Evolutionary conservation across 1,284 basidiomycete genomes (phyloP).

Genomic region (Malassezia brasiliensis): DNA sequence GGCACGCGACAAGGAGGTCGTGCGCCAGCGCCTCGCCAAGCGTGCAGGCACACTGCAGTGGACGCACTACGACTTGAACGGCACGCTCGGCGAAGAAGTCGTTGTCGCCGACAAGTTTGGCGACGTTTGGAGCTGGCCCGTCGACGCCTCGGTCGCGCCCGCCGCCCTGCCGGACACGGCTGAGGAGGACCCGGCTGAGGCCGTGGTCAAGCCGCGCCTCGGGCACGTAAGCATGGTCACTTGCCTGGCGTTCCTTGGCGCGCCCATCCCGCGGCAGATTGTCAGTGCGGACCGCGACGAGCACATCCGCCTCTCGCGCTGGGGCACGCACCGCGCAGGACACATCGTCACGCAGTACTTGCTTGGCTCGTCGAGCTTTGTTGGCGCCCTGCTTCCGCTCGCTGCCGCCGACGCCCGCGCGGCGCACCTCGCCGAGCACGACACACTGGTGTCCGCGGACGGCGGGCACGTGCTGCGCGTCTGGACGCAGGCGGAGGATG

Average conservation of each 20-base stretch:
- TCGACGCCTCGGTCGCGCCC: neutral
- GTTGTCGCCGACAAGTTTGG: conserved; percentile 37
- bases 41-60: conserved; percentile 35
- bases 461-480: conserved; percentile 29
- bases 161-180: neutral
- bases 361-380: conserved; percentile 30
- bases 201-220: conserved; percentile 27
- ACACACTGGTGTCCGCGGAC: conserved; percentile 28
- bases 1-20: conserved; percentile 23
- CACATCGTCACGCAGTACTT: conserved; percentile 37
- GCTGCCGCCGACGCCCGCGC: neutral
- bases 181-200: conserved; percentile 25
- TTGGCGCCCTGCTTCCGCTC: conserved; percentile 27
- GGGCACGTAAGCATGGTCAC: conserved; percentile 43
- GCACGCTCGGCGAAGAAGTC: conserved; percentile 23
- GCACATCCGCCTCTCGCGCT: conserved; percentile 44
- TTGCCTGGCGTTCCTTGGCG: conserved; percentile 27
- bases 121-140: conserved; percentile 24
- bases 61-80: conserved; percentile 15
- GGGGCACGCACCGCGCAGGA: conserved; percentile 30
- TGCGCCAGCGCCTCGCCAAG: conserved; percentile 33
- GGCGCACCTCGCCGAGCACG: conserved; percentile 3
- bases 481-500: conserved; percentile 15
- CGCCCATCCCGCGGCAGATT: conserved; percentile 18
- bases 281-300: conserved; percentile 43